Conservation (phyloP, 1,284 basidiomycete species). For the Ceratobasidium sp. region DNA sequence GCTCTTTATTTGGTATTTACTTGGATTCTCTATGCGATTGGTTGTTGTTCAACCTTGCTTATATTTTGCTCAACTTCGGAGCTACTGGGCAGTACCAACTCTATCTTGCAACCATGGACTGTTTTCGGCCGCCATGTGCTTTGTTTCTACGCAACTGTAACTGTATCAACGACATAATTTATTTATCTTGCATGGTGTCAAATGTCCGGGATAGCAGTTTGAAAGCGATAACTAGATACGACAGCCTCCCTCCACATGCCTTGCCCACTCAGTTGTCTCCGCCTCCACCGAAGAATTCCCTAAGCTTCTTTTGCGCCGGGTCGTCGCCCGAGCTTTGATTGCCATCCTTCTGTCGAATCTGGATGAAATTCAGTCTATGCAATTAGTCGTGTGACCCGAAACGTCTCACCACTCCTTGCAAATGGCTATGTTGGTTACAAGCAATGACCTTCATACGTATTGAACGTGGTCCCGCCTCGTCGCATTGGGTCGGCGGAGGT, state of each 20-base stretch:
- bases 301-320: slow-evolving; percentile 74
- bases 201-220: background rate
- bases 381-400: background rate
- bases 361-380: slow-evolving; percentile 2
- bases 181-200: background rate
- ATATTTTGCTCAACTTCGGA: background rate
- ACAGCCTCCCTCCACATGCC: background rate
- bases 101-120: background rate
- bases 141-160: background rate
- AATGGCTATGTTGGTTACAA: slow-evolving; percentile 64
- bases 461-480: slow-evolving; percentile 17
- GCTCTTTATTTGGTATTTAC: background rate
- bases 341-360: slow-evolving; percentile 79
- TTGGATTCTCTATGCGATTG: background rate
- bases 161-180: slow-evolving; percentile 27
- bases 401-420: slow-evolving; percentile 62
- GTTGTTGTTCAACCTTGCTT: background rate
- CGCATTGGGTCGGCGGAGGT: slow-evolving; percentile 17
- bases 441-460: slow-evolving; percentile 57
- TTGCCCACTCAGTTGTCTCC: background rate
- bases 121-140: no score
- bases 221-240: background rate
- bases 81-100: background rate
- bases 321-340: slow-evolving; percentile 76
- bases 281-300: slow-evolving; percentile 70